A percentile compares a stretch with the other conserved stretches of the same genome.
These are phyloP conservation scores for Eutrema salsugineum DNA, from an alignment of 441 rosid genomes.

Conservation along the genomic window DNA sequence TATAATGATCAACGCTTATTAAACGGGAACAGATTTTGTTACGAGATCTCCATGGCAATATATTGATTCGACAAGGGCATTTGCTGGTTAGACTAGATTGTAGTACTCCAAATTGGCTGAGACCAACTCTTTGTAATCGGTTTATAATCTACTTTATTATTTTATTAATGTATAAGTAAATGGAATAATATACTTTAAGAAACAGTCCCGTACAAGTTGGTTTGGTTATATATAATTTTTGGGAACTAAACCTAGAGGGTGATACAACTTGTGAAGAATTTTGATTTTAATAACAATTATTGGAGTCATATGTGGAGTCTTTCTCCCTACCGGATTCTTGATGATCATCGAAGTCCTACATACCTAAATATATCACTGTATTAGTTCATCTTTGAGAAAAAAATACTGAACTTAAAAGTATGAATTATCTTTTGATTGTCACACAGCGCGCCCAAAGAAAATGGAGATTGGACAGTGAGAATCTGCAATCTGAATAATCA, in stretches of 20 bases:
- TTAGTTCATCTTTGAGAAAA: not conserved
- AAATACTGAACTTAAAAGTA: not conserved
- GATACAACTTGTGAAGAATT: not conserved
- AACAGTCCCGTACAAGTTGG: not conserved
- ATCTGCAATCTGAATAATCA: not conserved
- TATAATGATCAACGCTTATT: no score
- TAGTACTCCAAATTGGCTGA: not conserved
- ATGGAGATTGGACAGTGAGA: no score
- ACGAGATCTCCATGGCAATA: no score
- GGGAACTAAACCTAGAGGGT: not conserved
- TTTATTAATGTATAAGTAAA: no score
- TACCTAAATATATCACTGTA: not conserved
- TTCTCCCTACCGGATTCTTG: not conserved
- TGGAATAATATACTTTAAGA: no score
- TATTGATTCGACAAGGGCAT: no score
- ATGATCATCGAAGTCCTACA: not conserved
- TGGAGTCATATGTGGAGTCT: not conserved
- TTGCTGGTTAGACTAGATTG: not conserved
- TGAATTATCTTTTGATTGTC: not conserved
- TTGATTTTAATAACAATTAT: not conserved
- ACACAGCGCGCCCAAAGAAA: not conserved
- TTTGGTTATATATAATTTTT: not conserved
- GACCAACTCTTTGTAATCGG: not conserved
- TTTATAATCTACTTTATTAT: no score
- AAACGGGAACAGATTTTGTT: no score